phyloP scores from a whole-genome alignment of 2,329 filamentous ascomycete genomes.

The Ramularia collo-cygni region DNA sequence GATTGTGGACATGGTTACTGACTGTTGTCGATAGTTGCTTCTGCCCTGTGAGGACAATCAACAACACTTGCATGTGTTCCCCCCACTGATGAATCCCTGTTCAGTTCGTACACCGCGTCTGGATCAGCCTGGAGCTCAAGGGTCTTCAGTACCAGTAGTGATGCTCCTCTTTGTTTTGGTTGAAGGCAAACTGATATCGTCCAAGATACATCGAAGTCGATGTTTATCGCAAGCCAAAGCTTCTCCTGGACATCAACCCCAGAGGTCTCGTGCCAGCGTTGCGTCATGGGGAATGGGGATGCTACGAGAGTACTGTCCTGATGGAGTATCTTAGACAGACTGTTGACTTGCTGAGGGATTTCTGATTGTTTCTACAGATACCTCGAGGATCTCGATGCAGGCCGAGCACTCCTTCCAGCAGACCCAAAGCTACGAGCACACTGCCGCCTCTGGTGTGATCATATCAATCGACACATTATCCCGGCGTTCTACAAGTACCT shows the following conservation, averaged over 20 bases:
- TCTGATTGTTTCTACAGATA: too few relatives aligned
- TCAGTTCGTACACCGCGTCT: conserved; percentile 83
- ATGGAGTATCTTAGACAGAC: too few relatives aligned
- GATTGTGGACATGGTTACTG: too few relatives aligned
- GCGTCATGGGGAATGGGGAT: conserved; percentile 71
- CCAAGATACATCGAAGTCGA: conserved; percentile 73
- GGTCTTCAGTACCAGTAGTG: conserved; percentile 60
- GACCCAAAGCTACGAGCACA: conserved; percentile 64
- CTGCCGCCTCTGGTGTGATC: conserved; percentile 72
- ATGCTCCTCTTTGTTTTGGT: too few relatives aligned
- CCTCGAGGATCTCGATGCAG: conserved; percentile 64
- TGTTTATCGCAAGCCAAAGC: conserved; percentile 65
- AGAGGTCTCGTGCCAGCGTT: conserved; percentile 70
- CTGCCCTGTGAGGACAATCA: too few relatives aligned
- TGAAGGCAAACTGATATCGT: too few relatives aligned
- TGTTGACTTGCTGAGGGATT: too few relatives aligned
- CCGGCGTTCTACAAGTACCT: conserved; percentile 70
- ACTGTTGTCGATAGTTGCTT: conserved; percentile 52
- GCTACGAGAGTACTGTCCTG: conserved; percentile 73
- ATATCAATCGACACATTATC: conserved; percentile 71
- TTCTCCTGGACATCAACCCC: conserved; percentile 68
- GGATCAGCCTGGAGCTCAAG: conserved; percentile 81
- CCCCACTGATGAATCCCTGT: too few relatives aligned
- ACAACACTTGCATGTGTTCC: too few relatives aligned
- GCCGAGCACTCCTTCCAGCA: conserved; percentile 56